Base-by-base conservation (phyloP, 2,329 filamentous ascomycete genomes). In the Aspergillus udagawae region DNA sequence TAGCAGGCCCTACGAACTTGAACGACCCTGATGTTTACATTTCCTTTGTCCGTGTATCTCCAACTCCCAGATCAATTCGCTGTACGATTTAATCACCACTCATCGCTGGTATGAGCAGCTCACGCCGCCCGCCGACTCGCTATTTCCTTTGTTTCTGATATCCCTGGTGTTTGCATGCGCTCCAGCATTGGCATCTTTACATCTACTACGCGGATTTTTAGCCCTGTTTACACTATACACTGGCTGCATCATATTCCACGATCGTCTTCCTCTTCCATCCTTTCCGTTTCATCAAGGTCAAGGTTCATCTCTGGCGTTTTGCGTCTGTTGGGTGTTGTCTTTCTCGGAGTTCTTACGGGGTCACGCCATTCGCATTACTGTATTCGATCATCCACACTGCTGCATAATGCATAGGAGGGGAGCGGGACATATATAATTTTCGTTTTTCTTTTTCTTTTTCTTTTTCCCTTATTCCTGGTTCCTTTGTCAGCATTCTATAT, bases 1-100 rank as follows among this genome's bases (percentile, higher is more conserved):
- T 65, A 63, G 62, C 63, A 38, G 59, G 59, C 49, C 54, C 63
- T 64, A 63, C 62, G 59, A 59, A 45, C 51, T 51, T 57, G 62
- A 50, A 66, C 51, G 63, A 63, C 54, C 48, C 57, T 63, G 54
- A 65, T 62, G 64, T 55, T 57, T 49, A 7, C 54, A 57, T 63
- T 60, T 59, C 62, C 53, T 65, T 60, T 66, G 58, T 65, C 45
- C 21, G 38, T 44, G 47, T 53, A 50, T 42, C 48, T 48, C 29
- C 28, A 48, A 14, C n/a, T 10, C 14, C 41, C 41, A 44, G 4
- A 8, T 21, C 20, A 6, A 50, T 27, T 32, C 9, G 8, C n/a
- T 49, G 23, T 27, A 49, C 32, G 32, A 38, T 38, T 7, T 17
- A 14, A 32, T 7, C 32, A 17, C 14, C 32, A 7, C 32, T 38